Base-by-base conservation (phyloP, 768 basidiomycete species). In the Boletus rubescentipes region DNA sequence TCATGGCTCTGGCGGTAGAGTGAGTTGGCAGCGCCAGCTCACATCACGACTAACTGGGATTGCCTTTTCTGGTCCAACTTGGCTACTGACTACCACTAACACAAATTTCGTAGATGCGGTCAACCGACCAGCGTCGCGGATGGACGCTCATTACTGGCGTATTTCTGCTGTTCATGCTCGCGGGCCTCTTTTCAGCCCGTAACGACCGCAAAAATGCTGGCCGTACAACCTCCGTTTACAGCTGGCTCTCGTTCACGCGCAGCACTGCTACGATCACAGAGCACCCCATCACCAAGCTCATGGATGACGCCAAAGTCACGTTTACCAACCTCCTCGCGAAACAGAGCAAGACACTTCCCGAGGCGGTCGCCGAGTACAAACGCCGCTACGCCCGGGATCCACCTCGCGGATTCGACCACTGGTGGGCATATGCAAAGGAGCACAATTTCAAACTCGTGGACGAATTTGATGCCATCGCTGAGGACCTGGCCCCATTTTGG, bases 401-500 rank as follows among this genome's bases (percentile, higher is more conserved):
- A 6, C 96, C 97, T 0, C 82, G 79, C 42, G 96, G 94, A 1
- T 99, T 98, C 60, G 95, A 93, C 66, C 73, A 80, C 31, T 98
- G 96, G 96, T 96, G 86, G 82, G 66, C 71, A 40, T 98, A 93
- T 69, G 89, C 87, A 16, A 73, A 79, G 67, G 76, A 82, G 53
- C 81, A 91, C 69, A 72, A 81, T 9, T 86, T 91, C 43, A 82
- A 84, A 62, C 83, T 98, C 72, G 76, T 90, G 4, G 96, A 98
- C 69, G 96, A 98, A 67, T 98, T 93, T 64, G 92, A 92, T 54
- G 79, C 80, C 6, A 77, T 96, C 14, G 64, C 80, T 32, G 76
- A 79, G 50, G 96, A 98, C 67, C 72, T 99, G 43, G 83, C 78
- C 16, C 93, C 95, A 1, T 98, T 94, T 69, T 93, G 89, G 86